Conservation (phyloP, 2,329 filamentous ascomycete species). For the Xylaria sp. region DNA sequence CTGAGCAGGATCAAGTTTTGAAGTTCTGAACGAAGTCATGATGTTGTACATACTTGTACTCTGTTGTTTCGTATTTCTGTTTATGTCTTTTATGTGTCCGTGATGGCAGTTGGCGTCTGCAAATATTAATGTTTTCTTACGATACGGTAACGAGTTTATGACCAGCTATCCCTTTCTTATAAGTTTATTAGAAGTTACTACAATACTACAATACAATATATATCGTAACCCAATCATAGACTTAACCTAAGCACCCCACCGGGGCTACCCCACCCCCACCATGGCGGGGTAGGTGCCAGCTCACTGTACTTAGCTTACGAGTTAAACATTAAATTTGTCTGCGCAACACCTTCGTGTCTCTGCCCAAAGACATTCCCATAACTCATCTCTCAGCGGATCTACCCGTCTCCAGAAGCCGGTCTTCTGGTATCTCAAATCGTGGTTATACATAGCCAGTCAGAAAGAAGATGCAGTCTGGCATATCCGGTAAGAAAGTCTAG, state of each 20-base stretch:
- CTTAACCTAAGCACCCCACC: no score
- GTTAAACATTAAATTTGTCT: background rate
- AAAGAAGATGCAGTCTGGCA: conserved; percentile 78
- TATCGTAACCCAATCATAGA: no score
- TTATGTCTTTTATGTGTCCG: background rate
- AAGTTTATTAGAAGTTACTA: background rate
- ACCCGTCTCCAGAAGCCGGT: conserved; percentile 9
- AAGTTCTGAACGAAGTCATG: conserved; percentile 7
- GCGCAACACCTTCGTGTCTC: background rate
- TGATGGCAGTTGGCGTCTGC: background rate
- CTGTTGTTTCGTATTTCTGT: background rate
- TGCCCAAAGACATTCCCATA: conserved; percentile 5
- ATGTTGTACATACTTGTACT: background rate
- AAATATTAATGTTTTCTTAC: background rate
- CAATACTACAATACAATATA: background rate
- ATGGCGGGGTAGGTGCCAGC: background rate
- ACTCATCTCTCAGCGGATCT: background rate
- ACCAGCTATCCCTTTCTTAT: background rate
- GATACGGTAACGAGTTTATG: background rate
- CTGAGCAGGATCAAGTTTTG: background rate
- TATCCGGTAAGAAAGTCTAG: conserved; percentile 66
- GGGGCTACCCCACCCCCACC: background rate
- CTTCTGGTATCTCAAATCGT: conserved; percentile 20
- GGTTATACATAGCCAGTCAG: background rate
- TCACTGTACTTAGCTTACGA: background rate